Evolutionary conservation across 495 filamentous ascomycete genomes (phyloP).

Genomic region (Darksidea phi): DNA sequence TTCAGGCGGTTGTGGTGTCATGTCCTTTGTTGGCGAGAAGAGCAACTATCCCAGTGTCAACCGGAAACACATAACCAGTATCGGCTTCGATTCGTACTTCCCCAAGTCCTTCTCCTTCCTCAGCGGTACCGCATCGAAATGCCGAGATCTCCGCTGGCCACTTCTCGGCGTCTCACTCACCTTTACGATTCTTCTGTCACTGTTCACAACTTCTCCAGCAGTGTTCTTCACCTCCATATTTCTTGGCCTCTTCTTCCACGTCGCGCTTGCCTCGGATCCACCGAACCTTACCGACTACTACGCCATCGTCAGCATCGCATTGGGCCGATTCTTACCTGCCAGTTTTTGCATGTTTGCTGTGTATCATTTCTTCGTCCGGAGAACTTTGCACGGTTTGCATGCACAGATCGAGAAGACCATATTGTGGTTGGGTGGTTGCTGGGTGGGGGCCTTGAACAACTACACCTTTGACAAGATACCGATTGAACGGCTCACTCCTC

Average conservation of each 20-base stretch:
- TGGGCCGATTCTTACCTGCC: constrained; percentile 47
- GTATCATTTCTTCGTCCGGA: constrained; percentile 46
- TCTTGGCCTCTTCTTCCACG: constrained; percentile 46
- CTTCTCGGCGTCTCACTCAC: constrained; percentile 43
- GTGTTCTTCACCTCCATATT: constrained; percentile 46
- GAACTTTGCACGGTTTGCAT: constrained; percentile 44
- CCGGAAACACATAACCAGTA: constrained; percentile 40
- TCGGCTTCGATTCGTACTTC: constrained; percentile 46
- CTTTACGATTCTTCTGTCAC: constrained; percentile 42
- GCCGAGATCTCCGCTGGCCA: constrained; percentile 48
- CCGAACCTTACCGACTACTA: constrained; percentile 45
- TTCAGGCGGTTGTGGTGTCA: constrained; percentile 45
- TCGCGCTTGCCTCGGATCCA: constrained; percentile 47
- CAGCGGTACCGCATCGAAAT: constrained; percentile 40
- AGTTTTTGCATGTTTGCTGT: constrained; percentile 44
- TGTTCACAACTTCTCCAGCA: constrained; percentile 48
- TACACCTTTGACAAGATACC: constrained; percentile 50
- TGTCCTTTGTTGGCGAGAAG: constrained; percentile 43
- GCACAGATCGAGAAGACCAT: constrained; percentile 48
- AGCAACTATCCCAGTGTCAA: constrained; percentile 38
- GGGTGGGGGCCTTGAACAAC: constrained; percentile 48
- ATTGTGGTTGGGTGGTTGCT: constrained; percentile 47
- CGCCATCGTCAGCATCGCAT: constrained; percentile 44
- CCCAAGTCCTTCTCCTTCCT: constrained; percentile 46
- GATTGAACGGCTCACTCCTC: constrained; percentile 46